phyloP scores from a whole-genome alignment of 2,329 filamentous ascomycete species.

The Metarhizium sp. region DNA sequence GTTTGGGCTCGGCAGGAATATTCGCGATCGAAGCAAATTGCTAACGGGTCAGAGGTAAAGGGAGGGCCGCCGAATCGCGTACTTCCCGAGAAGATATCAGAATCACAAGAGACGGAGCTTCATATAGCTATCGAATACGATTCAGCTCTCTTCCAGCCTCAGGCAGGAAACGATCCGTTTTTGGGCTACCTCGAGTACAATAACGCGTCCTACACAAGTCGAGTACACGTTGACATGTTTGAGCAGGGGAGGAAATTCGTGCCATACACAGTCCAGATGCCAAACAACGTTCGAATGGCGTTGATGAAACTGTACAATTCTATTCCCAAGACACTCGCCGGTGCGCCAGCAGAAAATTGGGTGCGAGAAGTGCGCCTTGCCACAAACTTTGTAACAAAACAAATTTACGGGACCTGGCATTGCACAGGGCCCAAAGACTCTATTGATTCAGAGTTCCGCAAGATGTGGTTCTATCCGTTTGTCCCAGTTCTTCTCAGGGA shows the following conservation, averaged over 20 bases:
- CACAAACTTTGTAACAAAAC: constrained; percentile 26
- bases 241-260: constrained; percentile 16
- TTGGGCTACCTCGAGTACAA: constrained; percentile 24
- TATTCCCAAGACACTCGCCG: constrained; percentile 17
- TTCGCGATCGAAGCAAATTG: constrained; percentile 21
- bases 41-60: constrained; percentile 11
- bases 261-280: constrained; percentile 22
- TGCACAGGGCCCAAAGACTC: constrained; percentile 27
- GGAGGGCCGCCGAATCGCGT: constrained; percentile 12
- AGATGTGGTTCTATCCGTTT: constrained; percentile 29
- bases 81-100: constrained; percentile 11
- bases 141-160: constrained; percentile 29
- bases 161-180: constrained; percentile 24
- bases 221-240: constrained; percentile 15
- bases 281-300: constrained; percentile 17
- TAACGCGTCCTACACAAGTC: constrained; percentile 13
- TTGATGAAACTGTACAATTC: constrained; percentile 22
- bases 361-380: constrained; percentile 22
- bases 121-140: constrained; percentile 32
- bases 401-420: constrained; percentile 27
- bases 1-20: constrained; percentile 34
- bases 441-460: constrained; percentile 21
- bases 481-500: constrained; percentile 20
- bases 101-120: constrained; percentile 18
- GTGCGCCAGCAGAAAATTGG: constrained; percentile 19